Conservation (phyloP, 148 eudicot genomes). For the Cornus kousa region DNA sequence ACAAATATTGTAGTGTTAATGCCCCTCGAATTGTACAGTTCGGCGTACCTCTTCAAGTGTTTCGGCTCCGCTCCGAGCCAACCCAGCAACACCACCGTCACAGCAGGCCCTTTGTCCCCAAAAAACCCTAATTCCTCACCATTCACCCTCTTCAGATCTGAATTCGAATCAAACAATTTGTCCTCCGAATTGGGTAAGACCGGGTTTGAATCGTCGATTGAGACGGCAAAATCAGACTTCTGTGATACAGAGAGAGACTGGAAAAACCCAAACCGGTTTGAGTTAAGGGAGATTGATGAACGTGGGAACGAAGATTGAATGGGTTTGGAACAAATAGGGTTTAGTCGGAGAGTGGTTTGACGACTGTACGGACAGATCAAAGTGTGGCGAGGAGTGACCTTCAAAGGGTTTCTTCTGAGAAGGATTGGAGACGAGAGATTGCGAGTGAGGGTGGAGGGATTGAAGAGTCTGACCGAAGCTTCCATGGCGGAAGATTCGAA, state of each 20-base stretch:
- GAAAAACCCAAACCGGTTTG: not conserved
- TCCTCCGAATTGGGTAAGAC: slow-evolving; percentile 8
- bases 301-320: not conserved
- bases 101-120: slow-evolving; percentile 26
- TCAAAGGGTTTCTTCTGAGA: not conserved
- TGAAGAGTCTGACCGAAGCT: slow-evolving; percentile 19
- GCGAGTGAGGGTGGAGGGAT: slow-evolving; percentile 12
- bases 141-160: not conserved
- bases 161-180: slow-evolving; percentile 17
- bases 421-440: slow-evolving; percentile 7
- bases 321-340: not conserved
- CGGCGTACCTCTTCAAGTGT: slow-evolving; percentile 72
- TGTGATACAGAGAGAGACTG: not conserved
- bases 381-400: not conserved
- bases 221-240: not conserved
- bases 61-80: slow-evolving; percentile 82
- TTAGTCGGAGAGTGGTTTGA: not conserved
- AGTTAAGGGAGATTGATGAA: not conserved
- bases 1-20: slow-evolving; percentile 61
- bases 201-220: not conserved
- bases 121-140: slow-evolving; percentile 1
- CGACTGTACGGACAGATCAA: not conserved
- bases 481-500: slow-evolving; percentile 18
- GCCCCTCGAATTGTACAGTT: slow-evolving; percentile 63
- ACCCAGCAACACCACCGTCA: slow-evolving; percentile 75